Evolutionary conservation across 2,329 filamentous ascomycete genomes (phyloP), one percentile per base, ranked within the genome.

Genomic region (Lasiodiplodia theobromae): DNA sequence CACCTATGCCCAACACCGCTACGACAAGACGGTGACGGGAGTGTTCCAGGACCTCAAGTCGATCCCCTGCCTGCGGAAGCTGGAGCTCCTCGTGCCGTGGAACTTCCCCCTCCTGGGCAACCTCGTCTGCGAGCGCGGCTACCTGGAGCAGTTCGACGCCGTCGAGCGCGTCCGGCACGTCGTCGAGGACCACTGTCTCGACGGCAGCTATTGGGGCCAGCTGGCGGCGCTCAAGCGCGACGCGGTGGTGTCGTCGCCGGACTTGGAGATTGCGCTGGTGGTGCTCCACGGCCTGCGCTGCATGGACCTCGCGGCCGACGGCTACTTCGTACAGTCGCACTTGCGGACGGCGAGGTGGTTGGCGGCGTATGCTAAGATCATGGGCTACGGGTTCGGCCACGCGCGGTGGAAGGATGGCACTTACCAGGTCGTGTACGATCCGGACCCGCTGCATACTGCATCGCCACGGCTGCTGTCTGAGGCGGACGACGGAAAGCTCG

Each of bases 341-440:
- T 18, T 57, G 53, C 31, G 53, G 11, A 28, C 53, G 34, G 31
- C 31, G 21, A 57, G 53, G 16, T 57, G 53, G 53, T 18, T 57
- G 31, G 53, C 31, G 6, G 53, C 53, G 1, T 57, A 57, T 38
- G 53, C 53, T 4, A 38, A 57, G 28, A 14, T 38, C 18, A 25
- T 11, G 31, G 53, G 53, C 28, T 57, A 38, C 18, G 31, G 6
- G 4, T 57, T 57, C 21, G 53, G 53, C 7, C 53, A 57, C 16
- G 18, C 31, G 12, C 53, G 53, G 18, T 57, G 53, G 31, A 18
- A 5, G 3, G 31, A 25, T 4, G 53, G 53, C 53, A 38, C 31
- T 3, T 38, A 57, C 31, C 31, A 23, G 1, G 31, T 57, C 21
- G 2, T 6, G 53, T 57, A 57, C 31, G 53, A 57, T 23, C 18